These are phyloP conservation scores for Aspergillus biplanus DNA, from an alignment of 495 filamentous ascomycete species.

Conservation along the genomic window DNA sequence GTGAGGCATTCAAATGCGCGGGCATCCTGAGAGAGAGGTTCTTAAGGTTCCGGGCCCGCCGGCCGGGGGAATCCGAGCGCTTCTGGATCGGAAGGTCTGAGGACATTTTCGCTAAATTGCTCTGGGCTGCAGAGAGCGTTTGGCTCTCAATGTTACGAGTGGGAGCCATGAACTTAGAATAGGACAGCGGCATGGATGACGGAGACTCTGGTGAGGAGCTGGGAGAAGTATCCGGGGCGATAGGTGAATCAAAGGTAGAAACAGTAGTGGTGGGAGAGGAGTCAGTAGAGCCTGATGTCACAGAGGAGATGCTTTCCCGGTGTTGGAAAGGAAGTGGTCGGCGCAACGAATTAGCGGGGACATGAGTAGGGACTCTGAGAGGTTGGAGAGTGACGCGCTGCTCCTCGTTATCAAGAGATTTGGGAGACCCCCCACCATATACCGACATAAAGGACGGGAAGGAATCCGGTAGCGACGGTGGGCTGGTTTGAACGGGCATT, in stretches of 20 bases:
- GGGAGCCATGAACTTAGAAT: slow-evolving; percentile 42
- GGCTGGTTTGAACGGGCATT: slow-evolving; percentile 54
- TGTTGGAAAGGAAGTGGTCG: slow-evolving; percentile 40
- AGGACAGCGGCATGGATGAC: slow-evolving; percentile 55
- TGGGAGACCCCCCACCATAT: slow-evolving; percentile 48
- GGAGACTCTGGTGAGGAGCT: slow-evolving; percentile 92
- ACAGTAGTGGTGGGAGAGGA: slow-evolving; percentile 94
- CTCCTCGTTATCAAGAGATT: slow-evolving; percentile 37
- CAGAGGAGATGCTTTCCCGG: slow-evolving; percentile 64
- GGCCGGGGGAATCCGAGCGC: slow-evolving; percentile 62
- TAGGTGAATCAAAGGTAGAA: slow-evolving; percentile 89
- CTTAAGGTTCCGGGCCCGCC: slow-evolving; percentile 86
- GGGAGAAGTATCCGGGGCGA: slow-evolving; percentile 86
- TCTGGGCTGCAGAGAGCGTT: slow-evolving; percentile 25
- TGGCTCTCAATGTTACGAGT: slow-evolving; percentile 34
- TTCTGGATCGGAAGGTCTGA: slow-evolving; percentile 43
- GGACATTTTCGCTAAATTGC: slow-evolving; percentile 32
- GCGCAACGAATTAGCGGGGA: slow-evolving; percentile 37
- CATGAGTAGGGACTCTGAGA: slow-evolving; percentile 36
- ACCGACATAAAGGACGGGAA: slow-evolving; percentile 76
- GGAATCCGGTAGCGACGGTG: slow-evolving; percentile 58
- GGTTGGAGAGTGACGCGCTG: slow-evolving; percentile 27
- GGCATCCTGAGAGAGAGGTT: slow-evolving; percentile 88
- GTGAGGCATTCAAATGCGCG: slow-evolving; percentile 46
- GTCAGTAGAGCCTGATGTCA: slow-evolving; percentile 82